phyloP scores from a whole-genome alignment of 73 alveolate genomes.

The Breviolum minutum region DNA sequence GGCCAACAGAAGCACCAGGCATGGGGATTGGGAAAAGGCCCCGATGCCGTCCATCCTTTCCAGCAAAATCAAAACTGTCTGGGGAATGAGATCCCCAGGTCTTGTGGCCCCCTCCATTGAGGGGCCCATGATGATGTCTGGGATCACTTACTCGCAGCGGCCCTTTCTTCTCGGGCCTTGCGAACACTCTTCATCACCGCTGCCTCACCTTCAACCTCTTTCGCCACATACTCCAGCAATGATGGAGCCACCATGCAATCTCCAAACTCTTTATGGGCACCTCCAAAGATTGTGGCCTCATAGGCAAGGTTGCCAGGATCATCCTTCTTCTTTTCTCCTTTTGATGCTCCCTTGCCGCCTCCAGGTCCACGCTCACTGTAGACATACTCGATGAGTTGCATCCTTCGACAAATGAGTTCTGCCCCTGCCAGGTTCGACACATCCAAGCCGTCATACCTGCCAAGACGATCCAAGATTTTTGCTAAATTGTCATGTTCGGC shows the following conservation, averaged over 20 bases:
- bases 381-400: slow-evolving; percentile 34
- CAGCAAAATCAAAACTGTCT: neutral
- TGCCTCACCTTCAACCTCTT: slow-evolving; percentile 42
- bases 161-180: slow-evolving; percentile 67
- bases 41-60: slow-evolving; percentile 24
- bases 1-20: neutral
- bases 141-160: neutral
- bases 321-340: slow-evolving; percentile 22
- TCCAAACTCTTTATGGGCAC: slow-evolving; percentile 29
- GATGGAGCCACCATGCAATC: slow-evolving; percentile 38
- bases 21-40: slow-evolving; percentile 64
- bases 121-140: neutral
- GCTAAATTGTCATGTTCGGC: slow-evolving; percentile 41
- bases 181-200: slow-evolving; percentile 44
- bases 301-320: neutral
- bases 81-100: neutral
- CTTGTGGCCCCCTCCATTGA: neutral
- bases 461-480: slow-evolving; percentile 6
- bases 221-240: neutral
- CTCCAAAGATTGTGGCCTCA: slow-evolving; percentile 34
- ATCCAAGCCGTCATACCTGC: slow-evolving; percentile 34
- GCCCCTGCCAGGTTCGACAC: slow-evolving; percentile 29
- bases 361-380: slow-evolving; percentile 45
- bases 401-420: neutral
- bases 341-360: neutral